Conservation (phyloP, 1,139 yeast genomes). For the Geotrichum australiense region DNA sequence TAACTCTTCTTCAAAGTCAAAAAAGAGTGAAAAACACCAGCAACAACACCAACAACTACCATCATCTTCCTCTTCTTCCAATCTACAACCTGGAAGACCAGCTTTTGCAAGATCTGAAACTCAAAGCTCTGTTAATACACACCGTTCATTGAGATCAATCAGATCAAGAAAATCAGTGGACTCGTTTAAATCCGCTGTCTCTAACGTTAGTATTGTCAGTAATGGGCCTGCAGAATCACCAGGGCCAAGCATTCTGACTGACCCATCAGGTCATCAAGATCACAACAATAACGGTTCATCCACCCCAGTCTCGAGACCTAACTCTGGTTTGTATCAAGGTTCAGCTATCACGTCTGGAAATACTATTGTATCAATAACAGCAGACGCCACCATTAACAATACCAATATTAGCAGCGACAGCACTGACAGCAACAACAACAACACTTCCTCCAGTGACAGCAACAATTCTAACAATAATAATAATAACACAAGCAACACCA, state of each 20-base stretch:
- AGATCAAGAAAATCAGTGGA: conserved; percentile 29
- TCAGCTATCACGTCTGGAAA: too few relatives aligned
- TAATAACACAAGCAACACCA: conserved; percentile 1
- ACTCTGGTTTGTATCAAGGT: too few relatives aligned
- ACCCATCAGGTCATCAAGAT: conserved; percentile 5
- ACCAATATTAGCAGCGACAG: conserved; percentile 2
- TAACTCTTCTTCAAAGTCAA: conserved; percentile 29
- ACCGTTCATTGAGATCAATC: conserved; percentile 32
- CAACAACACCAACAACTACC: conserved; percentile 29
- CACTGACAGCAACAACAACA: conserved; percentile 3
- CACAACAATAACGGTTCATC: background rate
- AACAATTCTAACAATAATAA: background rate
- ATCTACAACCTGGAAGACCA: conserved; percentile 24
- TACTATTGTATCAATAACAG: background rate
- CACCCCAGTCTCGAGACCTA: background rate
- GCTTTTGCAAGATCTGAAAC: conserved; percentile 38
- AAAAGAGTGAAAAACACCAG: too few relatives aligned
- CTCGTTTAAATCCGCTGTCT: conserved; percentile 26
- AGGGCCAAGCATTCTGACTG: conserved; percentile 19
- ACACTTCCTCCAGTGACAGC: background rate
- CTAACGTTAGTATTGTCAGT: background rate
- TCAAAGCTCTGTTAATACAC: conserved; percentile 32
- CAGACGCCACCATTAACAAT: background rate
- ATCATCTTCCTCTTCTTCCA: conserved; percentile 20
- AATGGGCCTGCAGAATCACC: conserved; percentile 9